Conservation (phyloP, 345 rosid genomes). For the Litchi chinensis region DNA sequence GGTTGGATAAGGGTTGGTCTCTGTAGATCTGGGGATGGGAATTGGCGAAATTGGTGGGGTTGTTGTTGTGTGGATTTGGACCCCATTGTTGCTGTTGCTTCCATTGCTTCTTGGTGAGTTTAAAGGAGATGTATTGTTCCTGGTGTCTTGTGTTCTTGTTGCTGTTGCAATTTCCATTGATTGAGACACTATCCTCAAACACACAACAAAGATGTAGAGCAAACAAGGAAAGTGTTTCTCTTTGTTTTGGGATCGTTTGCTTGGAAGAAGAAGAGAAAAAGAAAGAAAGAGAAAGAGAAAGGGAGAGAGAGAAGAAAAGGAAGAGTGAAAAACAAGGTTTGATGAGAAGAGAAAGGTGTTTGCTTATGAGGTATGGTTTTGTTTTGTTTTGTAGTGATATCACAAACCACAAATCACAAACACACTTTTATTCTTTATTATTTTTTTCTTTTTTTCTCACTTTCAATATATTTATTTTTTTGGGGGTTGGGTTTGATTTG, state of each 20-base stretch:
- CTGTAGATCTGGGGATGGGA: conserved; percentile 76
- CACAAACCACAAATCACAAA: conserved; percentile 4
- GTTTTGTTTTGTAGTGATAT: conserved; percentile 31
- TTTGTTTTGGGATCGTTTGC: conserved; percentile 2
- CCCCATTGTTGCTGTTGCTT: conserved; percentile 42
- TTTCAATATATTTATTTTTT: background rate
- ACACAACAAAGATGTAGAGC: conserved; percentile 13
- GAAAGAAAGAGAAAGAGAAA: background rate
- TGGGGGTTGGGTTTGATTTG: too few species aligned
- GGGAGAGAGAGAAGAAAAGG: background rate
- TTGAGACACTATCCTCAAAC: conserved; percentile 11
- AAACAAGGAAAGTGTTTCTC: conserved; percentile 9
- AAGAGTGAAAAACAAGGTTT: conserved; percentile 50
- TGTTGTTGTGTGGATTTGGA: conserved; percentile 36
- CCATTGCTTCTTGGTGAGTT: conserved; percentile 53
- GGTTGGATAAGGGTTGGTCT: conserved; percentile 91
- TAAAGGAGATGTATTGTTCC: conserved; percentile 48
- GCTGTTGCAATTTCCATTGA: conserved; percentile 63
- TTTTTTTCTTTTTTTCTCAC: background rate
- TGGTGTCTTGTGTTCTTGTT: conserved; percentile 48
- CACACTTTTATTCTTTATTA: background rate
- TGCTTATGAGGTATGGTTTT: conserved; percentile 20
- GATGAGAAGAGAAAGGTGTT: background rate
- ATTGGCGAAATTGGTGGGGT: conserved; percentile 50
- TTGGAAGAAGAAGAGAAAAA: conserved; percentile 14